phyloP scores from a whole-genome alignment of 441 rosid genomes.

The Pelargonium fulgidum region DNA sequence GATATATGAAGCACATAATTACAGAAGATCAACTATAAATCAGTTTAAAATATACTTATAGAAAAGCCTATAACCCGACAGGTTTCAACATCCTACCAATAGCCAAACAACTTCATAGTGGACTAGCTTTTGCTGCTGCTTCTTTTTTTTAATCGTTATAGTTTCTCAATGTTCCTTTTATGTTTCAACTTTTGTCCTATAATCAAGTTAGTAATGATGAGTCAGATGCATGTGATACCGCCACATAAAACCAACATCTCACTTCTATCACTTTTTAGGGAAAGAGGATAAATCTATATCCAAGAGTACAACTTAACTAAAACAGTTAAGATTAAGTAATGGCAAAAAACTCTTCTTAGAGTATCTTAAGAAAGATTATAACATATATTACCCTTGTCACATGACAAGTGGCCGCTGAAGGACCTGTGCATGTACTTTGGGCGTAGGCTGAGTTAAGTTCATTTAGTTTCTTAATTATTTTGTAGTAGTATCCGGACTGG shows the following conservation, averaged over 20 bases:
- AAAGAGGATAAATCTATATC: neutral
- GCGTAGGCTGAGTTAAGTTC: too few relatives aligned
- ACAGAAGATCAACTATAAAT: neutral
- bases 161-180: neutral
- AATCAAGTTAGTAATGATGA: neutral
- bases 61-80: neutral
- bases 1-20: neutral
- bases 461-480: too few relatives aligned
- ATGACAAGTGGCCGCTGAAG: too few relatives aligned
- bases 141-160: neutral
- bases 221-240: neutral
- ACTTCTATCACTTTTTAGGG: neutral
- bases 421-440: too few relatives aligned
- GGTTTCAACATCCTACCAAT: constrained; percentile 1
- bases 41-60: constrained; percentile 8
- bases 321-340: neutral
- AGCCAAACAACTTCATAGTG: too few relatives aligned
- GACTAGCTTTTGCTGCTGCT: neutral
- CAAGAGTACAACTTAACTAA: neutral
- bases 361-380: neutral
- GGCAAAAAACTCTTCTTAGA: neutral
- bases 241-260: neutral
- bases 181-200: too few relatives aligned
- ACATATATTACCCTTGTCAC: neutral
- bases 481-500: too few relatives aligned